Base-by-base conservation (phyloP, 768 basidiomycete genomes). In the Epithele typhae region DNA sequence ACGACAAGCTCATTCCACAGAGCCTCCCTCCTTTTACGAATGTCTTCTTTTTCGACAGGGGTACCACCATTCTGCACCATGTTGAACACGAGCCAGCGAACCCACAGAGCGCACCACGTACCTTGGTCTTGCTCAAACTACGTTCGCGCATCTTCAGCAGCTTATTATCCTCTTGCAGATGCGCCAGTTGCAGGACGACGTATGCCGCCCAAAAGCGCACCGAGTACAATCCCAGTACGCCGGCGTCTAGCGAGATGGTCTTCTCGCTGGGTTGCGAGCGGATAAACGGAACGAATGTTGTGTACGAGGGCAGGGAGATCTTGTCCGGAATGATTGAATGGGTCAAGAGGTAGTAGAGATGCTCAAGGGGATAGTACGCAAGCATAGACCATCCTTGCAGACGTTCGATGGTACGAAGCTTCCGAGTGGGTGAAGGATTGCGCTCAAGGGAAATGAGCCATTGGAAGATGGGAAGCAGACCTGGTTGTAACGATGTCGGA, bases 151-250 rank as follows among this genome's bases (percentile, higher is more conserved):
- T 66, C 37, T 72, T 68, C 17, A 90, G 62, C 12, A 87, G 55
- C 52, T 76, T 76, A 50, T 75, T 72, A 56, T 90, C 86, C 59
- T 89, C 84, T 24, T 72, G 66, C 44, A 89, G 69, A 58, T 88
- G 87, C 4, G 74, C 76, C 52, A 91, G 81, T 46, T 89, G 90
- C 38, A 94, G 77, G 24, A 84, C 52, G 34, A 90, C 73, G 57
- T 93, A 93, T 19, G 77, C 63, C 2, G 82, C 84, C 92, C 90
- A 94, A 62, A 82, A 86, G 18, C 91, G 81, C 44, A 75, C 78
- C 12, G 88, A 90, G 86, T 84, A 88, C 43, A 83, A 55, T 3
- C 75, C 71, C 32, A 92, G 61, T 22, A 60, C 64, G 25, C 69
- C 66, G 7, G 74, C 51, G 46, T 82, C 67, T 34, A 87, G 60